These are phyloP conservation scores for Saururus chinensis DNA, from an alignment of 164 flowering plant genomes.

Conservation along the genomic window DNA sequence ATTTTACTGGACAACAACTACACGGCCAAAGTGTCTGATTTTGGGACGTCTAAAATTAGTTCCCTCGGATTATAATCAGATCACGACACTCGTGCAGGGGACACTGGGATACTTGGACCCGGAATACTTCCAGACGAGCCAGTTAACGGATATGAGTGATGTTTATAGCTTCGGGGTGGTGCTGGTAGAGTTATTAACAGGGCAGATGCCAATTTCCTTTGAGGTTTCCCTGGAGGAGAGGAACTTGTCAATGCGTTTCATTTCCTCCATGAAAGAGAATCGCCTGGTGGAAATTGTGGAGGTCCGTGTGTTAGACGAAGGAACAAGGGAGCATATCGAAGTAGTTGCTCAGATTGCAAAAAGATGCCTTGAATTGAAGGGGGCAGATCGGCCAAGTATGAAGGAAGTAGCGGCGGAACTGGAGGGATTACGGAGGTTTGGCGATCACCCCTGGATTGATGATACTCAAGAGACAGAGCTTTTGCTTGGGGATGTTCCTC, in stretches of 20 bases:
- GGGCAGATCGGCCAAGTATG: conserved; percentile 1
- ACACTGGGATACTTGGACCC: conserved; percentile 11
- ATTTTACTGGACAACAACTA: conserved; percentile 26
- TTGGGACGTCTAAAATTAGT: conserved; percentile 4
- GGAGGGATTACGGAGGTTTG: conserved; percentile 1
- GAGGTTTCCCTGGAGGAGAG: no score
- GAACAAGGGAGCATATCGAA: background rate
- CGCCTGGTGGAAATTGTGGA: background rate
- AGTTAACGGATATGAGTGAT: no score
- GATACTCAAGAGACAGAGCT: background rate
- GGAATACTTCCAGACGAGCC: conserved; percentile 7
- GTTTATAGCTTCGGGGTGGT: no score
- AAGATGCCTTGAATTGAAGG: background rate
- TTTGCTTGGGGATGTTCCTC: background rate
- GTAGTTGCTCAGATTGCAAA: background rate
- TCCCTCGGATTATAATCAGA: conserved; percentile 2
- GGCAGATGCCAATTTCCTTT: no score
- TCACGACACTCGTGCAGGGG: conserved; percentile 10
- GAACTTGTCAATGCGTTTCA: no score
- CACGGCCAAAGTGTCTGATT: no score
- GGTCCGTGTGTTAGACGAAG: background rate
- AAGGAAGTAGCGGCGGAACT: conserved; percentile 1
- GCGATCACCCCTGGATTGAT: background rate
- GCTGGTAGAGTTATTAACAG: no score
- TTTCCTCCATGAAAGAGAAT: conserved; percentile 2